These are phyloP conservation scores for Paecilomyces formosus DNA, from an alignment of 2,329 filamentous ascomycete species.

Conservation along the genomic window DNA sequence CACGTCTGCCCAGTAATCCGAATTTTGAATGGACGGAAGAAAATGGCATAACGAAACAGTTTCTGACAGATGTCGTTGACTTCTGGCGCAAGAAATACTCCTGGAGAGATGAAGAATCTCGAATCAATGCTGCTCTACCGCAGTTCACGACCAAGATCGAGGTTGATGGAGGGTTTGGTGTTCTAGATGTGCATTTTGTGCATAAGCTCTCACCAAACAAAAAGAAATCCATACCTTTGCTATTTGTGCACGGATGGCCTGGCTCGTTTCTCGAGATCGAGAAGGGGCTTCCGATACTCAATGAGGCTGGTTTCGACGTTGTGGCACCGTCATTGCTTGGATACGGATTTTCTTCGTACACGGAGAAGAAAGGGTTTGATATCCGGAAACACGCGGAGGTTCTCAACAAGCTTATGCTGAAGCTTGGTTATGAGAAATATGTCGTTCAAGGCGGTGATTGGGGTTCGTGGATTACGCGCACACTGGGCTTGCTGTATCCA, in stretches of 20 bases:
- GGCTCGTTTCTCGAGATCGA: conserved; percentile 12
- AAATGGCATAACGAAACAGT: neutral
- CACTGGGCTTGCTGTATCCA: conserved; percentile 14
- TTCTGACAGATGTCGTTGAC: neutral
- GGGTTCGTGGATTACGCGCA: conserved; percentile 16
- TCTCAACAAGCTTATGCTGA: neutral
- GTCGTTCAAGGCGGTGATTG: conserved; percentile 1
- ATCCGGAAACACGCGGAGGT: neutral
- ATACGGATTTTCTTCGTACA: neutral
- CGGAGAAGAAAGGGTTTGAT: neutral
- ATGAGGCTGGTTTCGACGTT: conserved; percentile 1
- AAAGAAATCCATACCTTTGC: conserved; percentile 4
- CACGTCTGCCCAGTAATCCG: neutral
- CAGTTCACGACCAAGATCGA: neutral
- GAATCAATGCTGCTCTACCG: neutral
- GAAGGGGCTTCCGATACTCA: neutral
- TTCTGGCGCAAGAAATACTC: conserved; percentile 1
- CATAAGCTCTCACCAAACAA: neutral
- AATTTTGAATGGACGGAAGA: neutral
- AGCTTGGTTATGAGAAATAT: conserved; percentile 1
- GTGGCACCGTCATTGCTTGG: conserved; percentile 1
- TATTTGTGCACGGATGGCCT: conserved; percentile 16
- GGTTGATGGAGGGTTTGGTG: neutral
- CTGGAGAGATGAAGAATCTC: neutral
- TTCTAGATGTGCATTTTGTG: neutral